phyloP scores from a whole-genome alignment of 2,329 filamentous ascomycete species.

The Pseudogymnoascus pannorum region DNA sequence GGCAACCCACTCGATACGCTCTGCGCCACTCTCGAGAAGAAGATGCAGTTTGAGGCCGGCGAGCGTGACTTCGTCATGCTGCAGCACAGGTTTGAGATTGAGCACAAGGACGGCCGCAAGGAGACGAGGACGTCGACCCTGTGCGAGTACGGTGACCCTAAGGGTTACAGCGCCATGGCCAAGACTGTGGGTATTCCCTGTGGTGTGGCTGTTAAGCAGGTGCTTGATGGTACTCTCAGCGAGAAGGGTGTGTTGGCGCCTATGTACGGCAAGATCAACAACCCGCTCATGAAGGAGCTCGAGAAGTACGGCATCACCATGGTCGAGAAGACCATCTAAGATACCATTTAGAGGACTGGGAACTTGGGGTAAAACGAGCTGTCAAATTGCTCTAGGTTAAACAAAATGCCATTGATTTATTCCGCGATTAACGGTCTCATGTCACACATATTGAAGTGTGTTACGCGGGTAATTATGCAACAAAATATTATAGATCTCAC shows the following conservation, averaged over 20 bases:
- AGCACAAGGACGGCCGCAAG: conserved; percentile 69
- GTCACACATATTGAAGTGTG: background rate
- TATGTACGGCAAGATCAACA: conserved; percentile 63
- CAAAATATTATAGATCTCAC: background rate
- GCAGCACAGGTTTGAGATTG: conserved; percentile 78
- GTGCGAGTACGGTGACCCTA: conserved; percentile 69
- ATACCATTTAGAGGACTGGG: background rate
- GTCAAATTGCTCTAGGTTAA: background rate
- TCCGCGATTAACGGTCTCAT: background rate
- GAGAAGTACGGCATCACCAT: conserved; percentile 69
- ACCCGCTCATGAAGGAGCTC: conserved; percentile 68
- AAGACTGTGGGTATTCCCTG: conserved; percentile 72
- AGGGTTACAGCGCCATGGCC: conserved; percentile 78
- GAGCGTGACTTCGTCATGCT: conserved; percentile 82
- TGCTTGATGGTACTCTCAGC: conserved; percentile 65
- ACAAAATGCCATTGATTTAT: conserved; percentile 4
- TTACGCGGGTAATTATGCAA: background rate
- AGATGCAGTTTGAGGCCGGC: conserved; percentile 78
- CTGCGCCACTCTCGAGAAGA: conserved; percentile 79
- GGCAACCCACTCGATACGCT: conserved; percentile 86
- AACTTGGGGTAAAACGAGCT: background rate
- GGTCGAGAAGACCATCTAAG: conserved; percentile 56
- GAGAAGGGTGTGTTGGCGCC: conserved; percentile 72
- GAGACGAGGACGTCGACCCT: conserved; percentile 77
- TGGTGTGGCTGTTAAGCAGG: conserved; percentile 68